Percentiles rank a stretch among this genome's conserved stretches.
Conservation (phyloP, 768 basidiomycete genomes). For the Xanthoconium stramineum region DNA sequence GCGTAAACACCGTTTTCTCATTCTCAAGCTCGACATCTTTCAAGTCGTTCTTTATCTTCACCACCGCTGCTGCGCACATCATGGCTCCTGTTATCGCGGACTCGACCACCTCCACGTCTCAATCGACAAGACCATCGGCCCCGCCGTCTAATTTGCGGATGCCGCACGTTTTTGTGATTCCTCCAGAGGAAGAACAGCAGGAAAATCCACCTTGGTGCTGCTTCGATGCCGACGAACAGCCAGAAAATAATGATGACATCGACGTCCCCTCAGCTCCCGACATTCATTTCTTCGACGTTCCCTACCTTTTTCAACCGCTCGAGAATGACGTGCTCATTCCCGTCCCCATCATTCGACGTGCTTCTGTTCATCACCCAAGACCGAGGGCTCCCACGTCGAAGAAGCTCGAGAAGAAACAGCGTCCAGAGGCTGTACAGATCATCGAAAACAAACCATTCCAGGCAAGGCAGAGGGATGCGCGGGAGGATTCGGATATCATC, state of each 20-base stretch:
- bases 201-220: constrained; percentile 52
- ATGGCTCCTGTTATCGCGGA: constrained; percentile 16
- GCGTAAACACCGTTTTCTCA: background rate
- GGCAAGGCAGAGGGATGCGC: constrained; percentile 32
- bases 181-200: constrained; percentile 54
- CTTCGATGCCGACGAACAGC: constrained; percentile 46
- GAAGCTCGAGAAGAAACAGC: constrained; percentile 32
- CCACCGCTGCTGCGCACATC: background rate
- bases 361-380: constrained; percentile 7
- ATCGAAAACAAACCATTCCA: constrained; percentile 19
- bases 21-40: background rate
- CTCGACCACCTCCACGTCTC: constrained; percentile 11
- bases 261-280: constrained; percentile 22
- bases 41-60: constrained; percentile 17
- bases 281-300: constrained; percentile 34
- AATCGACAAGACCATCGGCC: constrained; percentile 9
- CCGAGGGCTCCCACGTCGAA: constrained; percentile 6
- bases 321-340: background rate
- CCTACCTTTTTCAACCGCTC: constrained; percentile 22
- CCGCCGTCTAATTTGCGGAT: constrained; percentile 20
- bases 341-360: constrained; percentile 3
- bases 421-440: constrained; percentile 26
- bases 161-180: constrained; percentile 54
- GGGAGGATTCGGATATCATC: constrained; percentile 50
- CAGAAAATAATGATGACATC: constrained; percentile 12